Evolutionary conservation across 805 yeast genomes (phyloP), one percentile per base, ranked within the genome.

Genomic region (Yarrowia sp.): DNA sequence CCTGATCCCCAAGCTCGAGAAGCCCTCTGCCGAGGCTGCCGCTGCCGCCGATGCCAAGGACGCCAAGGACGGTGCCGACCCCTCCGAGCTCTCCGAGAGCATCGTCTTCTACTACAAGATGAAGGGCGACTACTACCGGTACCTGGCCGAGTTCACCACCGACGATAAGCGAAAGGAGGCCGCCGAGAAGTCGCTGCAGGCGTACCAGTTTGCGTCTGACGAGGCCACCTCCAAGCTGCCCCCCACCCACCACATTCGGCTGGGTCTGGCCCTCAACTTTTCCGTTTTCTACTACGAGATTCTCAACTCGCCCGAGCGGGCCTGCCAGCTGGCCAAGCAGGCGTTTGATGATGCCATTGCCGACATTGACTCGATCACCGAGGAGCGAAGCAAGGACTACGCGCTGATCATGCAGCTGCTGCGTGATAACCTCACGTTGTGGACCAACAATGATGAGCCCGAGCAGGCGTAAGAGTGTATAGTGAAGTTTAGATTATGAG

Each of bases 121-220:
- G 97, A 92, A 93, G 84, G 99, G 99, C 83, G 99, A 93, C 80
- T 93, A 93, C 85, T 97, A 92, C 84, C 96, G 99, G 83, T 93
- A 93, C 81, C 85, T 93, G 80, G 99, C 99, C 68, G 99, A 93
- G 83, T 93, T 95, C 76, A 96, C 98, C 70, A 83, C 88, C 73
- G 86, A 91, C 71, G 97, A 91, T 74, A 90, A 90, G 81, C 90
- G 98, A 78, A 91, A 90, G 77, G 93, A 86, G 71, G 96, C 98
- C 68, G 96, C 98, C 65, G 91, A 90, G 73, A 86, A 90, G 73
- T 92, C 98, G 47, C 87, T 92, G 76, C 96, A 92, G 78, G 96
- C 98, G 69, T 93, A 93, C 85, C 90, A 92, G 81, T 79, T 95
- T 72, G 99, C 99, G 62, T 88, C 97, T 70, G 98, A 93, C 77